Base-by-base conservation (phyloP, 2,329 filamentous ascomycete genomes). In the Exophiala oligosperma region DNA sequence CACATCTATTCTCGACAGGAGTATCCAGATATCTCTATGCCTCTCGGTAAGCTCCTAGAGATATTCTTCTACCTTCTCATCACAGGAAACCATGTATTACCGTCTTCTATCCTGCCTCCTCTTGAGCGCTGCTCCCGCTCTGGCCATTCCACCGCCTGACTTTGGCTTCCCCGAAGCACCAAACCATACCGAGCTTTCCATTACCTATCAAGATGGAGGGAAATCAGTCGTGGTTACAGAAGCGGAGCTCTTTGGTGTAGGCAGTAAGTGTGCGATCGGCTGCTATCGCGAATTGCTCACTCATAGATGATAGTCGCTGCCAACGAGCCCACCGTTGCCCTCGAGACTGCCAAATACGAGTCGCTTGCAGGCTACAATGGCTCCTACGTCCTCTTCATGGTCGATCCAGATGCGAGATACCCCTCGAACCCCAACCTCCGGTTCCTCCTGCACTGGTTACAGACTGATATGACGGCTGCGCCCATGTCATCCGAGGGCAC, bases 331-430 rank as follows among this genome's bases (percentile, higher is more conserved):
- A 49, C 49, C 8, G 57, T 65, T 23, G 63, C 63, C 23, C 55
- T 63, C 7, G 61, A 65, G 35, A 59, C 61, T 17, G 38, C 60
- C 8, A 56, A 44, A 29, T 63, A 57, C 40, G 46, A 61, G 3
- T 59, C 62, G 32, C 54, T 65, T 23, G 37, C 49, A 17, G 51
- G 44, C 41, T 65, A 62, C 41, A 65, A 55, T 47, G 61, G 61
- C 17, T 59, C 62, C 44, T 65, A 65, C 35, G 47, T 61, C 37
- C 54, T 65, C n/a, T 23, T 65, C 17, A 65, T 65, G 63, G 58
- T 65, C 49, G 63, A 65, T 50, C 63, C 63, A 6, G 63, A 65
- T 35, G 63, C 63, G 7, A 56, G 54, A 54, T 65, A 63, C 35
- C 63, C 63, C 7, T 49, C 58, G 32, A 53, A 50, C 49, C 63